Evolutionary conservation across 176 grass and related monocot species (phyloP).

Genomic region (Chloris gayana): DNA sequence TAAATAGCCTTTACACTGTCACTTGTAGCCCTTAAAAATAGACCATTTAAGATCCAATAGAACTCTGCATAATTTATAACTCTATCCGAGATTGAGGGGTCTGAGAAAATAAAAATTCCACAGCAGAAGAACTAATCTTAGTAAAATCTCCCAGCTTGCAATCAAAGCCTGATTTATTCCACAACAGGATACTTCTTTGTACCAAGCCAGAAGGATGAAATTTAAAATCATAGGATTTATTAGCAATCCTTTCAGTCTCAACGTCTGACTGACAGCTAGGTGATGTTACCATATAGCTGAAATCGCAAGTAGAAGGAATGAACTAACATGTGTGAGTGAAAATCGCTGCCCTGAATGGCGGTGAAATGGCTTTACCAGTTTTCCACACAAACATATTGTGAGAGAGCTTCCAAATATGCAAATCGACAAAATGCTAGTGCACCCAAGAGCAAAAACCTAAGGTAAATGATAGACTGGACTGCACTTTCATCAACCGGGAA

Average conservation of each 20-base stretch:
- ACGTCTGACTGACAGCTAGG: background rate
- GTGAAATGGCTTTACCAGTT: slow-evolving; percentile 20
- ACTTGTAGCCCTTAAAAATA: background rate
- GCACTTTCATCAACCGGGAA: background rate
- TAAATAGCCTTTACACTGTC: background rate
- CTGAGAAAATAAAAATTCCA: background rate
- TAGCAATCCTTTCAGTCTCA: background rate
- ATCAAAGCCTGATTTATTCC: background rate
- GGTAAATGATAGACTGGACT: background rate
- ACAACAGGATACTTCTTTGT: background rate
- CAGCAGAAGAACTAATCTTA: background rate
- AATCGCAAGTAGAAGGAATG: background rate
- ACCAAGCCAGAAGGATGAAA: background rate
- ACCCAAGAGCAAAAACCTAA: slow-evolving; percentile 2
- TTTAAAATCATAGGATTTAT: slow-evolving; percentile 3
- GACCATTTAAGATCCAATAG: background rate
- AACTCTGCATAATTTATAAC: slow-evolving; percentile 14
- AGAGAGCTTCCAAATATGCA: background rate
- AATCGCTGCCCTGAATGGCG: background rate
- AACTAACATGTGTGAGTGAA: background rate
- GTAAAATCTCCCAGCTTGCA: background rate
- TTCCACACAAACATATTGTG: slow-evolving; percentile 2
- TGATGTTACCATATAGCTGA: slow-evolving; percentile 6
- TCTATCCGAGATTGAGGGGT: background rate
- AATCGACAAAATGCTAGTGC: background rate